These are phyloP conservation scores for Phenoliferia sp. DNA, from an alignment of 1,284 basidiomycete genomes.

Conservation along the genomic window DNA sequence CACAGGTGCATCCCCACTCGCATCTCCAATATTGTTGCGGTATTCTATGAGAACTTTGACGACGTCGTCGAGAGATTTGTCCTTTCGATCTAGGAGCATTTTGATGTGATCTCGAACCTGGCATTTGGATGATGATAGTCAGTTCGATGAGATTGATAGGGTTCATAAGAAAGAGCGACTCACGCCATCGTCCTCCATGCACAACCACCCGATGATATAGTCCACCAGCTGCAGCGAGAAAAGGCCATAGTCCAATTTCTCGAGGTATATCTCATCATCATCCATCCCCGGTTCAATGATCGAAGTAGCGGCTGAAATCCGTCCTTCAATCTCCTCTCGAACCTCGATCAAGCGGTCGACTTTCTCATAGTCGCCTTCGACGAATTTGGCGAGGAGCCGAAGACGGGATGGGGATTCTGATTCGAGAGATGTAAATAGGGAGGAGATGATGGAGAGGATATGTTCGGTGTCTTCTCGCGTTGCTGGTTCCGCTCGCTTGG, in stretches of 20 bases:
- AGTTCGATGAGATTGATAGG: conserved; percentile 15
- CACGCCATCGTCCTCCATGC: conserved; percentile 98
- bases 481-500: conserved; percentile 7
- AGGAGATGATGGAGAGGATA: conserved; percentile 79
- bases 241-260: conserved; percentile 75
- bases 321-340: conserved; percentile 58
- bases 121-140: conserved; percentile 7
- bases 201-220: conserved; percentile 89
- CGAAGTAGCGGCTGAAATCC: conserved; percentile 59
- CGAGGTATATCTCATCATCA: conserved; percentile 74
- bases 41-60: conserved; percentile 61
- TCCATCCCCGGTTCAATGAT: conserved; percentile 60
- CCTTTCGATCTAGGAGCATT: conserved; percentile 68
- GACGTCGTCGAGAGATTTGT: conserved; percentile 60
- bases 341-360: conserved; percentile 87
- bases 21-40: conserved; percentile 64
- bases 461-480: conserved; percentile 79
- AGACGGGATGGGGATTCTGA: conserved; percentile 78
- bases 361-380: conserved; percentile 86
- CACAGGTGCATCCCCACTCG: background rate
- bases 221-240: conserved; percentile 86
- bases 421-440: conserved; percentile 79
- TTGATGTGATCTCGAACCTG: conserved; percentile 68
- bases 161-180: conserved; percentile 38
- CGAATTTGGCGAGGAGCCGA: conserved; percentile 86